Percentiles rank a stretch among this genome's conserved stretches.
phyloP scores from a whole-genome alignment of 2,329 filamentous ascomycete species.

The Capronia americana region DNA sequence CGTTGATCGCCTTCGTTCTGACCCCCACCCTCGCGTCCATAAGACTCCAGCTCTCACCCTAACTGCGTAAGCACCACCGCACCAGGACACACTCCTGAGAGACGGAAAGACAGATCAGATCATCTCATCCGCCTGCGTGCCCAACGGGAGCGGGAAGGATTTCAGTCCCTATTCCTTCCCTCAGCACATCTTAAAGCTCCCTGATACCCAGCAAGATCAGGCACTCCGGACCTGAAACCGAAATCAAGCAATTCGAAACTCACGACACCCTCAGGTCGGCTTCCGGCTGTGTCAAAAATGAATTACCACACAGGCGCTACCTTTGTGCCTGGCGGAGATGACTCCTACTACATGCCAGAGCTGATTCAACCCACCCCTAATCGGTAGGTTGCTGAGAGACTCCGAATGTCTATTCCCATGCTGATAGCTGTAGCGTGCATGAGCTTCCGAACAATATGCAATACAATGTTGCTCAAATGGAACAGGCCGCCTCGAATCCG shows the following conservation, averaged over 20 bases:
- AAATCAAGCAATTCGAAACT: slow-evolving; percentile 14
- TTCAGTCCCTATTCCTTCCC: slow-evolving; percentile 3
- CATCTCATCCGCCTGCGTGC: slow-evolving; percentile 10
- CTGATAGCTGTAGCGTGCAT: slow-evolving; percentile 82
- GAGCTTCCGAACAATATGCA: slow-evolving; percentile 84
- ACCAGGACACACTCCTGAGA: slow-evolving; percentile 14
- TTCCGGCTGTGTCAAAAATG: slow-evolving; percentile 28
- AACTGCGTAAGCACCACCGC: slow-evolving; percentile 27
- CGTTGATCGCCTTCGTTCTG: slow-evolving; percentile 23
- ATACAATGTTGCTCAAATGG: slow-evolving; percentile 88
- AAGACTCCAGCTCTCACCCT: slow-evolving; percentile 10
- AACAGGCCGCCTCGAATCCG: slow-evolving; percentile 57
- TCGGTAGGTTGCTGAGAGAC: slow-evolving; percentile 62
- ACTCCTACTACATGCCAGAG: slow-evolving; percentile 74
- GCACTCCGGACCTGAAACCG: slow-evolving; percentile 13
- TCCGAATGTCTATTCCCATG: slow-evolving; percentile 46
- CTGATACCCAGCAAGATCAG: slow-evolving; percentile 11
- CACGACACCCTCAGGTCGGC: neutral
- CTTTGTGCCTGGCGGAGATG: slow-evolving; percentile 70
- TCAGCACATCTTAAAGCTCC: slow-evolving; percentile 9
- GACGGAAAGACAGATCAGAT: slow-evolving; percentile 7
- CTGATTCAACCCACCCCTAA: slow-evolving; percentile 73
- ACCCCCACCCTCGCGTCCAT: neutral
- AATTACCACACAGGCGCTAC: slow-evolving; percentile 59
- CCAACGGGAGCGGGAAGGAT: neutral